phyloP scores from a whole-genome alignment of 2,329 filamentous ascomycete genomes.

The Chaetomium sp. region DNA sequence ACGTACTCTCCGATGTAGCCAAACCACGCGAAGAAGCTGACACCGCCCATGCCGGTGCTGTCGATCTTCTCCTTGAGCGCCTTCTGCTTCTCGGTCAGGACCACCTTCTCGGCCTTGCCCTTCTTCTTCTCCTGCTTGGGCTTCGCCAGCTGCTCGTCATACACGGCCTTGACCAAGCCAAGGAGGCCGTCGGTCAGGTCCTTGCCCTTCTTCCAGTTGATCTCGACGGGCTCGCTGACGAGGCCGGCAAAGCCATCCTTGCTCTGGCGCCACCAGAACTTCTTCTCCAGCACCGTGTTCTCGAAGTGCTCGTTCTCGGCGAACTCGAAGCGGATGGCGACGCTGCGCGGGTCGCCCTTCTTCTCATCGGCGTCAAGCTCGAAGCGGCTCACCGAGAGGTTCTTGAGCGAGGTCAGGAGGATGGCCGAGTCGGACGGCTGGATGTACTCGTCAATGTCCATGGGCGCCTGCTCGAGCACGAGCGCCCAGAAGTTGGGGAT shows the following conservation, averaged over 20 bases:
- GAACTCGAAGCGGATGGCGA: slow-evolving; percentile 79
- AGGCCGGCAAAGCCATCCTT: slow-evolving; percentile 72
- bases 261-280: slow-evolving; percentile 79
- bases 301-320: slow-evolving; percentile 79
- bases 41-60: slow-evolving; percentile 61
- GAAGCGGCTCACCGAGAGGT: slow-evolving; percentile 75
- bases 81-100: slow-evolving; percentile 52
- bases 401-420: slow-evolving; percentile 67
- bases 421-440: slow-evolving; percentile 76
- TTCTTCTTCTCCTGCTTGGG: slow-evolving; percentile 43
- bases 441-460: slow-evolving; percentile 86
- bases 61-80: slow-evolving; percentile 58
- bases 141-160: slow-evolving; percentile 57
- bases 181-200: slow-evolving; percentile 83
- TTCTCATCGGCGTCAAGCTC: slow-evolving; percentile 65
- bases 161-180: slow-evolving; percentile 70
- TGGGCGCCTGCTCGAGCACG: slow-evolving; percentile 83
- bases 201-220: slow-evolving; percentile 83
- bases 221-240: slow-evolving; percentile 84
- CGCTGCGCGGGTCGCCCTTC: slow-evolving; percentile 75
- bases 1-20: slow-evolving; percentile 73
- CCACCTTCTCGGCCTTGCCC: slow-evolving; percentile 42
- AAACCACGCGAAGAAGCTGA: slow-evolving; percentile 90
- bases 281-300: slow-evolving; percentile 80
- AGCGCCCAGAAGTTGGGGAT: slow-evolving; percentile 95